Evolutionary conservation across 257 asterid genomes (phyloP).

Genomic region (Cordia subcordata): DNA sequence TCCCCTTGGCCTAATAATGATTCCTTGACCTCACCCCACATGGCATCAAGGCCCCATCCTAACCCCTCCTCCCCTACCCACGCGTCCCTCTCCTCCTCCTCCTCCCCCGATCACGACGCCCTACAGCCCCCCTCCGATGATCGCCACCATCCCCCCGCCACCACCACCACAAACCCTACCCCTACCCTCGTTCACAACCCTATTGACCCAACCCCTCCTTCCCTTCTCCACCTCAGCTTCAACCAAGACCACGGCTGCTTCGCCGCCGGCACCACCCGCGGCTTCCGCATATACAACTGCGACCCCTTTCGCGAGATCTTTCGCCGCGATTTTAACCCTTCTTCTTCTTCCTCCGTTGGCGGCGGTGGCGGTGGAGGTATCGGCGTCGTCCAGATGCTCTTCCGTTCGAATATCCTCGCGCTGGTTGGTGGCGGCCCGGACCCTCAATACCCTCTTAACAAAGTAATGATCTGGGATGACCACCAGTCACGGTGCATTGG

Average conservation of each 20-base stretch:
- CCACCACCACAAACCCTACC: constrained; percentile 3
- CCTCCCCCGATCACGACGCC: constrained; percentile 3
- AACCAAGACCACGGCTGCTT: constrained; percentile 90
- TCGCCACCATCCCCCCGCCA: constrained; percentile 4
- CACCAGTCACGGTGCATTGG: constrained; percentile 80
- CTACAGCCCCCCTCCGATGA: constrained; percentile 8
- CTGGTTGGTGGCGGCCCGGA: constrained; percentile 78
- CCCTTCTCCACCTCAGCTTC: constrained; percentile 70
- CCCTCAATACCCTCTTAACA: constrained; percentile 72
- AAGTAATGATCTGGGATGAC: constrained; percentile 97
- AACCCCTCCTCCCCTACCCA: constrained; percentile 6
- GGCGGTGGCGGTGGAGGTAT: constrained; percentile 62
- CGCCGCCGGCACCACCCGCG: constrained; percentile 70
- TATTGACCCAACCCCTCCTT: constrained; percentile 18
- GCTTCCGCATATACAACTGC: constrained; percentile 79
- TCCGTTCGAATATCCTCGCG: constrained; percentile 73
- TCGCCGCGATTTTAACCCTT: constrained; percentile 56
- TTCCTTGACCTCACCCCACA: not conserved
- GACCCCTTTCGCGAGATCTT: constrained; percentile 81
- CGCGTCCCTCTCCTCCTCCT: constrained; percentile 4
- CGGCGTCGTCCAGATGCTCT: constrained; percentile 84
- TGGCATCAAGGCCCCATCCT: not conserved
- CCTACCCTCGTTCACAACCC: constrained; percentile 4
- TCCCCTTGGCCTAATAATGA: constrained; percentile 15
- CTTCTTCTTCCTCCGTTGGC: not conserved